Evolutionary conservation across 2,329 filamentous ascomycete species (phyloP), one percentile per base, ranked within the genome.

Genomic region (Colletotrichum cordylinicola): DNA sequence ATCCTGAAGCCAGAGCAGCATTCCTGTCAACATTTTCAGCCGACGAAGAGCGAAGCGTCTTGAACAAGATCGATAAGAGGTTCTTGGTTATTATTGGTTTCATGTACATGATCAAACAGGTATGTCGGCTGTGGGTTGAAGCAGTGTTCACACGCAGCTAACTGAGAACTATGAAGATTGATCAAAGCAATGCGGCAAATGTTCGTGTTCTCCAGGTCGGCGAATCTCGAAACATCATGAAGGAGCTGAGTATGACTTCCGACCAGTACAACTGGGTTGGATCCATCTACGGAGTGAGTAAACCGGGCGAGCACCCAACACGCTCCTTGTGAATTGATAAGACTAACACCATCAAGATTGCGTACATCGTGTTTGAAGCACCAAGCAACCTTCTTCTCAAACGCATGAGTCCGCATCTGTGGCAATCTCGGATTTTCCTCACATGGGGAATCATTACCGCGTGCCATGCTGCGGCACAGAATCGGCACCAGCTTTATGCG

Each of bases 171-270:
- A 24, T n/a, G 18, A 31, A 66, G 48, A 83, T 87, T 70, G 85
- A 87, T 69, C 83, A 83, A 71, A 82, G 79, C 31, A 87, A 87
- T 78, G 84, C 84, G 2, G 82, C 85, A 1, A 83, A 80, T 18
- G 84, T 87, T 70, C 86, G 86, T 72, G 85, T 87, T 15, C 79
- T 88, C 4, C 85, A 87, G 77, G 83, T 86, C 21, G 85, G 84
- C 6, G 61, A 84, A 69, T 78, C 81, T 1, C 77, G 82, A 85
- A 87, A 74, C 8, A 70, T 74, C 67, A 83, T 86, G 52, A 60
- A 64, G 6, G 65, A 74, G 35, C 35, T 74, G 10, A 35, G 56
- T n/a, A 70, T 74, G 66, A 74, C 71, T 8, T 74, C 66, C 8
- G 66, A 74, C 6, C 66, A 65, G n/a, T 74, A 74, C n/a, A 74